Base-by-base conservation (phyloP, 225 moss, liverwort and hornwort genomes). In the Bryoerythrophyllum caledonicum region DNA sequence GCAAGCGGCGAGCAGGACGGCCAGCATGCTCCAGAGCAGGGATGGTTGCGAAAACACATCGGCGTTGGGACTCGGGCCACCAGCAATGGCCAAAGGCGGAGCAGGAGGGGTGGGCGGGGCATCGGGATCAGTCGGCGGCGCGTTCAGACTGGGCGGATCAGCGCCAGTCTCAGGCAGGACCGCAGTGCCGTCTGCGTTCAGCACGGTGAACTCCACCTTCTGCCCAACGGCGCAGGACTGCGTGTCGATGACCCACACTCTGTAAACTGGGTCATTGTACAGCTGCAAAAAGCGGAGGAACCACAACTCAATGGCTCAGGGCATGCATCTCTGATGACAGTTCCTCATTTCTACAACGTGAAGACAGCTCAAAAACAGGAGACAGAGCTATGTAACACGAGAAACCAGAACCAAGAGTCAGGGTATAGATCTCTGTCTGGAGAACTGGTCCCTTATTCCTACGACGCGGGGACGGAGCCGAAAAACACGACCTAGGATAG, bases 121-220 rank as follows among this genome's bases (percentile, higher is more conserved):
- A 2, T 12, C 27, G 17, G 75, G 72, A 10, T 64, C 81, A 13
- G 75, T 67, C 11, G 27, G 5, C 35, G 4, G 41, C 14, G 74
- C 37, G 68, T 78, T 81, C 59, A 68, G 28, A 59, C 81, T 85
- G 7, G 85, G 85, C 3, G 85, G 81, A 52, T 78, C 75, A 40
- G 78, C 78, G 7, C 72, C 67, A 1, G 63, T 52, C 52, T 63
- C 67, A 5, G 23, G 62, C 3, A 43, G 63, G 5, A 82, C 85
- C 3, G 74, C n/a, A 9, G 81, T 78, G 53, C 85, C 85, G 43
- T 85, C 81, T 41, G 27, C 14, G 37, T 85, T 85, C 78, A 81
- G 37, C 32, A 85, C 81, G 6, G 66, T 5, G 68, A 85, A 85
- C 67, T 55, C 38, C 52, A 81, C 81, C 43, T 78, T 81, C 78